Evolutionary conservation across 2,329 filamentous ascomycete genomes (phyloP), one percentile per base, ranked within the genome.

Genomic region (Fusarium sp.): DNA sequence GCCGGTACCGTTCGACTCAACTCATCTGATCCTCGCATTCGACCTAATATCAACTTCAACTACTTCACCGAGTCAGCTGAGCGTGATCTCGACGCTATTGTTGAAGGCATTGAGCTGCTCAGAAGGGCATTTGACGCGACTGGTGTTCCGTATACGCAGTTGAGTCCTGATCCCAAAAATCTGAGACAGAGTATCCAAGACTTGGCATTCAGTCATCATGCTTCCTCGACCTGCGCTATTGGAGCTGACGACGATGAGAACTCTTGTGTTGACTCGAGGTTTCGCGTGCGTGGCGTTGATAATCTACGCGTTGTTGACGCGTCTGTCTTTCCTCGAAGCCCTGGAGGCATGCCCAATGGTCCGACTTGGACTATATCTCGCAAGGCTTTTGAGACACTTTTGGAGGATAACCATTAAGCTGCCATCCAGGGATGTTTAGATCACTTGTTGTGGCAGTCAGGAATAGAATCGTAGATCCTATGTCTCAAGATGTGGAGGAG

Each of bases 291-390:
- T 20, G 62, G 62, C 4, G 62, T 67, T 28, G 62, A 66, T 6
- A 44, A 44, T 0, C 6, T 67, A 9, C 64, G 64, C 22, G 64
- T 66, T 24, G 64, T 67, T 3, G 62, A 67, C 39, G 64, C 62
- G 8, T 67, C 62, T 4, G 38, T 66, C 0, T 67, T 67, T 9
- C 64, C 64, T 0, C 15, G 50, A n/a, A 66, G 62, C 4, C 62
- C 64, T 30, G 64, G 64, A 4, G 64, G 30, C 3, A 66, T 67
- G 62, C 62, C 64, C 0, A 59, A 66, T 8, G 62, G 50, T 3
- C 62, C 50, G 0, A 67, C 64, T 3, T 67, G 64, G 64, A 67
- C 64, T 15, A 67, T 67, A 2, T 67, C 62, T 6, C 51, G 62
- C 38, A 66, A 67, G 38, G 64, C 62, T 20, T 66, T 66, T 15